Conservation (phyloP, 768 basidiomycete genomes). For the Gymnopilus dilepis region DNA sequence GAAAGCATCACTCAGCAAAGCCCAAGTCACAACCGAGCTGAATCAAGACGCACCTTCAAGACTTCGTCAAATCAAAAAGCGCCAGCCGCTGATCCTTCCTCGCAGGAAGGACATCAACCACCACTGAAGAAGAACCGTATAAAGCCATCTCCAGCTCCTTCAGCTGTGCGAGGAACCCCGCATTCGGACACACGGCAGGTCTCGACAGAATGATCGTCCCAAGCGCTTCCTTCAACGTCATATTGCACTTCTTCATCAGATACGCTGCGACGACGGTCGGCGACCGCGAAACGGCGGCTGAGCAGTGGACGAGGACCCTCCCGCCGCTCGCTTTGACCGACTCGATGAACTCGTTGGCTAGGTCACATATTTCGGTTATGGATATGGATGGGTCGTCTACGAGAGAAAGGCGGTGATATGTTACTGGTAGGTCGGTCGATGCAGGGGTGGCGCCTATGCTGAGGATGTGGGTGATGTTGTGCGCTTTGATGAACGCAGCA, state of each 20-base stretch:
- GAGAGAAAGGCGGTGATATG: slow-evolving; percentile 45
- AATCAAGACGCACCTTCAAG: not conserved
- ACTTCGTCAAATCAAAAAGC: slow-evolving; percentile 26
- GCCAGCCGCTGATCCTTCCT: slow-evolving; percentile 39
- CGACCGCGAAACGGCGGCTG: slow-evolving; percentile 51
- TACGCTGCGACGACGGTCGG: slow-evolving; percentile 48
- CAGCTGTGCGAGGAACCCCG: slow-evolving; percentile 48
- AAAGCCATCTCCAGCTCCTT: slow-evolving; percentile 40
- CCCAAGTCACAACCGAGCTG: no score
- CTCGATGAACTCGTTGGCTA: slow-evolving; percentile 38
- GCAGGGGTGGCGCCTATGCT: slow-evolving; percentile 44
- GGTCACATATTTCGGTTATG: slow-evolving; percentile 31
- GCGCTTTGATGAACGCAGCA: slow-evolving; percentile 35
- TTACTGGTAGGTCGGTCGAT: slow-evolving; percentile 32
- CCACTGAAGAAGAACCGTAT: slow-evolving; percentile 29
- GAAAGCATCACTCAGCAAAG: no score
- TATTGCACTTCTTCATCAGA: slow-evolving; percentile 40
- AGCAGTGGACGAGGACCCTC: slow-evolving; percentile 49
- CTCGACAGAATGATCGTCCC: slow-evolving; percentile 38
- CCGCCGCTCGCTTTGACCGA: slow-evolving; percentile 26
- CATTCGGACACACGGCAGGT: slow-evolving; percentile 45
- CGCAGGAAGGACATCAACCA: slow-evolving; percentile 41
- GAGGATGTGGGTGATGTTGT: slow-evolving; percentile 44
- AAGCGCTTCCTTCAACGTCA: slow-evolving; percentile 45
- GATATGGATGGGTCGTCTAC: slow-evolving; percentile 37